Conservation (phyloP, 139 green algal genomes). For the Mesotaenium endlicherianum region DNA sequence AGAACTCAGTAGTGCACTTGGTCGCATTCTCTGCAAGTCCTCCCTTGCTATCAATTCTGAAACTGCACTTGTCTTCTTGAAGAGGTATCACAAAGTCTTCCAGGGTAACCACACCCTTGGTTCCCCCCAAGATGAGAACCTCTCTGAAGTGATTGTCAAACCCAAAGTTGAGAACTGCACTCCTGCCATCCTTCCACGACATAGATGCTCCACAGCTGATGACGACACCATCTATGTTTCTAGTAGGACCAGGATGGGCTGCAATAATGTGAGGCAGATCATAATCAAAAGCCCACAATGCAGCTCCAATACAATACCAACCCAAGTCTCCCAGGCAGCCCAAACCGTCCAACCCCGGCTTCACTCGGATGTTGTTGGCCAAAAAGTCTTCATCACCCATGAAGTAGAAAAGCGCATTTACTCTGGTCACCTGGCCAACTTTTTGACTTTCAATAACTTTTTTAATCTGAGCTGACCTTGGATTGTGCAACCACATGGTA, state of each 20-base stretch:
- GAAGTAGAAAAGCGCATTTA: slow-evolving; percentile 14
- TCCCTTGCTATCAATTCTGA: neutral
- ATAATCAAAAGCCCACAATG: slow-evolving; percentile 22
- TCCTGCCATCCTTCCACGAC: neutral
- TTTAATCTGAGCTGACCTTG: slow-evolving; percentile 1
- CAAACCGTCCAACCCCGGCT: slow-evolving; percentile 13
- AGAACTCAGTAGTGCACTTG: neutral
- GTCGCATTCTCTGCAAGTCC: neutral
- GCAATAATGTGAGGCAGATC: slow-evolving; percentile 12
- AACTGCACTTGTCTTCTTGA: neutral
- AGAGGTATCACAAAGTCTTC: slow-evolving; percentile 13
- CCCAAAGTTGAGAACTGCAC: slow-evolving; percentile 4
- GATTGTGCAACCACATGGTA: slow-evolving; percentile 46
- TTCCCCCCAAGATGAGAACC: neutral
- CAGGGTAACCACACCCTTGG: neutral
- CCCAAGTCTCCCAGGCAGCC: slow-evolving; percentile 30
- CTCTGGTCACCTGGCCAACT: neutral
- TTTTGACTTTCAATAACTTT: neutral
- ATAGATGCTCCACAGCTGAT: slow-evolving; percentile 14
- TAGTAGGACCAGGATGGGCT: neutral
- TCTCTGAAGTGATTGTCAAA: neutral
- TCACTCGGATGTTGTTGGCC: slow-evolving; percentile 10
- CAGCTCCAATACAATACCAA: slow-evolving; percentile 27
- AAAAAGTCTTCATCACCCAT: neutral
- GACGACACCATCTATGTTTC: slow-evolving; percentile 7